Evolutionary conservation across 164 flowering plant genomes (phyloP).

Genomic region (Brasenia schreberi): DNA sequence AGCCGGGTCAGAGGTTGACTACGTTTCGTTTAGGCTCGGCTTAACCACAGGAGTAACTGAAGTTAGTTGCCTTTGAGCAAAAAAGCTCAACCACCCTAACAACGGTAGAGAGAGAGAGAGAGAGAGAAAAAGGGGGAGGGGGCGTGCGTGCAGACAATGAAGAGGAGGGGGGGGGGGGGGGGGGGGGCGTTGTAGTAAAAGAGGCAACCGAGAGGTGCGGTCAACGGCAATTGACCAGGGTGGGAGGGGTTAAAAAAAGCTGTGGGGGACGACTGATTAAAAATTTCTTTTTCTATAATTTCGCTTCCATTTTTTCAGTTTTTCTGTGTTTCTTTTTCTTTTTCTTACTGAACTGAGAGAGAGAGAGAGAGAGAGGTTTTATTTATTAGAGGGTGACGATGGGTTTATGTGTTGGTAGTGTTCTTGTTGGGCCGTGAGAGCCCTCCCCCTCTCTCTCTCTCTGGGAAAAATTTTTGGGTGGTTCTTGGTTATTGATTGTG

Average conservation of each 20-base stretch:
- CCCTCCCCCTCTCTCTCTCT: background rate
- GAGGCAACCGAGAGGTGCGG: background rate
- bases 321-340: background rate
- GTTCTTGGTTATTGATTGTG: background rate
- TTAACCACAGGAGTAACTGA: background rate
- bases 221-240: background rate
- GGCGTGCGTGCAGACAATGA: background rate
- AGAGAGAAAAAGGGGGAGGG: background rate
- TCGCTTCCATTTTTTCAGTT: background rate
- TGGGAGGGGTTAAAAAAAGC: background rate
- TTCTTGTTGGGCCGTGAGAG: background rate
- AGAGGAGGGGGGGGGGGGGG: background rate
- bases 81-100: background rate
- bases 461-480: background rate
- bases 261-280: background rate
- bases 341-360: background rate
- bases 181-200: background rate
- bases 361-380: background rate
- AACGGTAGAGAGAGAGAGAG: background rate
- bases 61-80: background rate
- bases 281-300: too few relatives aligned
- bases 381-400: background rate
- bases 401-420: background rate
- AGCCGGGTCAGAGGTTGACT: conserved; percentile 1
- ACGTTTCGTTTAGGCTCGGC: background rate